Evolutionary conservation across 106 monocot species (phyloP).

Genomic region (Dioscorea dumetorum): DNA sequence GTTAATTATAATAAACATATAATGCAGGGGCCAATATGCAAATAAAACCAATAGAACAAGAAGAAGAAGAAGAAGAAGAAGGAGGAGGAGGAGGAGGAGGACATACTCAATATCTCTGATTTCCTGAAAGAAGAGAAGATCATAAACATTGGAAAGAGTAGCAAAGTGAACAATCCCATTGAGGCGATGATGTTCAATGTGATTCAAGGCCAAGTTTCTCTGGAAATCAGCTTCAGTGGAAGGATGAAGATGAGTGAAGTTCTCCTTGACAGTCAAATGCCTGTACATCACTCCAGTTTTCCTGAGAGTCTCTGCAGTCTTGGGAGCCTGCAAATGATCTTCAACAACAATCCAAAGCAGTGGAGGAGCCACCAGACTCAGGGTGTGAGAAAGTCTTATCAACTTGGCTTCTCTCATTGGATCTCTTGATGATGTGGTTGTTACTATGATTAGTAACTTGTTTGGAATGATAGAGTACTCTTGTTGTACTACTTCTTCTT

Average conservation of each 20-base stretch:
- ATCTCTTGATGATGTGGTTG: constrained; percentile 15
- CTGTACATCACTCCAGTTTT: constrained; percentile 62
- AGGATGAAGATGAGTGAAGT: constrained; percentile 31
- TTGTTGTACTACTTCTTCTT: background rate
- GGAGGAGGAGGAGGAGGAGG: background rate
- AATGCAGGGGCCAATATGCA: too few species aligned
- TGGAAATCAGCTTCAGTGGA: constrained; percentile 37
- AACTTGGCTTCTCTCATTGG: constrained; percentile 16
- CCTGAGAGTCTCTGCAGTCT: constrained; percentile 41
- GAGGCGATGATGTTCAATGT: constrained; percentile 58
- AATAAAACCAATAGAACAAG: too few species aligned
- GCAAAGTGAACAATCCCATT: constrained; percentile 63
- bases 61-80: background rate
- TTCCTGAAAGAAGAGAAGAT: constrained; percentile 47
- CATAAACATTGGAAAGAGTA: constrained; percentile 26
- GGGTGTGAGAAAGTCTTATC: constrained; percentile 34
- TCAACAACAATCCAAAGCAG: constrained; percentile 65
- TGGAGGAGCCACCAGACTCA: constrained; percentile 44
- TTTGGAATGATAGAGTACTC: background rate
- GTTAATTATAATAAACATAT: too few species aligned
- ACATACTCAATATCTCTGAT: constrained; percentile 55
- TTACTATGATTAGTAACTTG: constrained; percentile 32
- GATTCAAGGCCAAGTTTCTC: constrained; percentile 51
- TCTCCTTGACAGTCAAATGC: constrained; percentile 42
- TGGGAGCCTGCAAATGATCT: constrained; percentile 10